A percentile compares a stretch with the other conserved stretches of the same genome.
These are phyloP conservation scores for Albizia julibrissin DNA, from an alignment of 306 rosid species.

Conservation along the genomic window DNA sequence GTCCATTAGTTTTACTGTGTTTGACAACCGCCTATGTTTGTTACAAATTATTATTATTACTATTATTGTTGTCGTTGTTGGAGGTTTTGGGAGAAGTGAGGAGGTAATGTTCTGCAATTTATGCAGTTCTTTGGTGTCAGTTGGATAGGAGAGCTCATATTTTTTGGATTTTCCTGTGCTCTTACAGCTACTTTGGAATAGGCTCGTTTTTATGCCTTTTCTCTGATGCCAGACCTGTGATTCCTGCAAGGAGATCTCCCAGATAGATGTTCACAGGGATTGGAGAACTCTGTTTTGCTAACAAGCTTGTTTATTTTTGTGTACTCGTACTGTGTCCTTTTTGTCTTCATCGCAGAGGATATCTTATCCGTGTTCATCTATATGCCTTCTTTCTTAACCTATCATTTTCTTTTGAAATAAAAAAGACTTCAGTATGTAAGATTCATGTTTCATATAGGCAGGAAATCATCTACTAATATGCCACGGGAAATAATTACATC, in stretches of 20 bases:
- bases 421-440: not conserved
- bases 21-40: not conserved
- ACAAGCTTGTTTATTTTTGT: not conserved
- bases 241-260: not conserved
- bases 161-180: not conserved
- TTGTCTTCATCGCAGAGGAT: not conserved
- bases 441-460: constrained; percentile 27
- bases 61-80: no score
- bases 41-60: not conserved
- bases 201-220: not conserved
- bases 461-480: constrained; percentile 32
- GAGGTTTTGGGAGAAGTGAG: not conserved
- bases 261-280: not conserved
- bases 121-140: not conserved
- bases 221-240: not conserved
- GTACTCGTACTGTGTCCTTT: not conserved
- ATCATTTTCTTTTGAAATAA: not conserved
- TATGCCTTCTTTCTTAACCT: not conserved
- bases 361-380: not conserved
- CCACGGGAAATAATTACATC: constrained; percentile 21
- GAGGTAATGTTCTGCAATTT: not conserved
- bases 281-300: not conserved
- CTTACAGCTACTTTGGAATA: not conserved
- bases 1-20: not conserved
- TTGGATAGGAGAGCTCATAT: not conserved